These are phyloP conservation scores for Kalaharituber pfeilii DNA, from an alignment of 2,329 filamentous ascomycete species.

Conservation along the genomic window DNA sequence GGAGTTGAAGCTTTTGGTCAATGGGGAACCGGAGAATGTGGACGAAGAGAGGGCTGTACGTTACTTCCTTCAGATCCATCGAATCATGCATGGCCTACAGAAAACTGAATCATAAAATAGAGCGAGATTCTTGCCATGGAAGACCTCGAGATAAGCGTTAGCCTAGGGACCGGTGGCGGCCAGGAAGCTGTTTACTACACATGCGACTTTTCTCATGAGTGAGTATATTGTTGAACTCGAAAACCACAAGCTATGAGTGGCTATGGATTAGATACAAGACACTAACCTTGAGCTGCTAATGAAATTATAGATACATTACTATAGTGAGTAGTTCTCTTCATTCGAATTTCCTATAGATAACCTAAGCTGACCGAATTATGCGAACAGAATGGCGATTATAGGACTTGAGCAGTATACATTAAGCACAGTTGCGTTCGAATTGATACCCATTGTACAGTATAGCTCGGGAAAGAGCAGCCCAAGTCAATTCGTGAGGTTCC, in stretches of 20 bases:
- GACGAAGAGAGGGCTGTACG: slow-evolving; percentile 51
- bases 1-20: slow-evolving; percentile 58
- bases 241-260: slow-evolving; percentile 11
- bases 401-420: too few species aligned
- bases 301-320: slow-evolving; percentile 28
- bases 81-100: not conserved
- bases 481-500: too few species aligned
- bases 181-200: slow-evolving; percentile 64
- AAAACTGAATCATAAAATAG: not conserved
- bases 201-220: slow-evolving; percentile 75
- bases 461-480: too few species aligned
- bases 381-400: slow-evolving; percentile 43
- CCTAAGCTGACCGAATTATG: slow-evolving; percentile 9
- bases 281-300: too few species aligned
- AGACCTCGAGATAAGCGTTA: slow-evolving; percentile 62
- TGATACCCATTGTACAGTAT: too few species aligned
- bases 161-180: slow-evolving; percentile 46
- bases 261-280: too few species aligned
- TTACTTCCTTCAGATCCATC: slow-evolving; percentile 30
- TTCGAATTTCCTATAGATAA: too few species aligned
- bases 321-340: slow-evolving; percentile 28
- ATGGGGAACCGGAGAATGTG: slow-evolving; percentile 63
- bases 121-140: slow-evolving; percentile 56
- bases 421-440: too few species aligned
- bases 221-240: slow-evolving; percentile 29